Conservation (phyloP, 306 rosid species). For the Purshia tridentata region DNA sequence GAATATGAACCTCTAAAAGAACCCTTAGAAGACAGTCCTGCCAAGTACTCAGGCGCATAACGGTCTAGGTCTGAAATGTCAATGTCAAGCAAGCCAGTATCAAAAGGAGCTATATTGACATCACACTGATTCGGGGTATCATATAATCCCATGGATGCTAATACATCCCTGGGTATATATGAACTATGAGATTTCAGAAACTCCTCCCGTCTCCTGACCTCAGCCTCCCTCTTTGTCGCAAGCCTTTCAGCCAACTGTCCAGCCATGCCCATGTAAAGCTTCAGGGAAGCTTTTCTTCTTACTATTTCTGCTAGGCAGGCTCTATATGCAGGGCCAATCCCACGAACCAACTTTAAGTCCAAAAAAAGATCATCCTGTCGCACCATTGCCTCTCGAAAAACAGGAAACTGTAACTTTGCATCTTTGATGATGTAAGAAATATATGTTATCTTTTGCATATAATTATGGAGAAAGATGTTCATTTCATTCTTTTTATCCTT, state of each 20-base stretch:
- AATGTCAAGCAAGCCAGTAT: constrained; percentile 71
- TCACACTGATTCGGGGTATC: constrained; percentile 88
- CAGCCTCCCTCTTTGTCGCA: constrained; percentile 82
- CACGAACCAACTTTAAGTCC: constrained; percentile 76
- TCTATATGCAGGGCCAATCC: constrained; percentile 86
- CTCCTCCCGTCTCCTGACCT: constrained; percentile 71
- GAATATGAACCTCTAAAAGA: constrained; percentile 52
- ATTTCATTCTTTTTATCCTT: constrained; percentile 82
- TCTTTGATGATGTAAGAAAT: constrained; percentile 81
- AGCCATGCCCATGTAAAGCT: constrained; percentile 99
- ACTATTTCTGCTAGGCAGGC: constrained; percentile 96
- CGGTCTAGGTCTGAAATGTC: constrained; percentile 82
- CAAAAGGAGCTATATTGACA: constrained; percentile 92
- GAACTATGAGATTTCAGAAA: constrained; percentile 62
- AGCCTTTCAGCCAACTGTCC: constrained; percentile 95
- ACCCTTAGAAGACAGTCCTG: constrained; percentile 54
- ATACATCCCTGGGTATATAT: constrained; percentile 78
- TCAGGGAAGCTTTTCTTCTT: constrained; percentile 89
- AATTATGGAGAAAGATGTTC: constrained; percentile 72
- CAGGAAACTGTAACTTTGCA: constrained; percentile 91
- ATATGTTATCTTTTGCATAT: constrained; percentile 74
- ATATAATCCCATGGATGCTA: constrained; percentile 82
- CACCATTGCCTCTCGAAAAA: constrained; percentile 90
- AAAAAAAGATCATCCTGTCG: constrained; percentile 79
- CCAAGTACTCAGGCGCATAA: constrained; percentile 83